These are phyloP conservation scores for Silene latifolia DNA, from an alignment of 148 eudicot species.

Conservation along the genomic window DNA sequence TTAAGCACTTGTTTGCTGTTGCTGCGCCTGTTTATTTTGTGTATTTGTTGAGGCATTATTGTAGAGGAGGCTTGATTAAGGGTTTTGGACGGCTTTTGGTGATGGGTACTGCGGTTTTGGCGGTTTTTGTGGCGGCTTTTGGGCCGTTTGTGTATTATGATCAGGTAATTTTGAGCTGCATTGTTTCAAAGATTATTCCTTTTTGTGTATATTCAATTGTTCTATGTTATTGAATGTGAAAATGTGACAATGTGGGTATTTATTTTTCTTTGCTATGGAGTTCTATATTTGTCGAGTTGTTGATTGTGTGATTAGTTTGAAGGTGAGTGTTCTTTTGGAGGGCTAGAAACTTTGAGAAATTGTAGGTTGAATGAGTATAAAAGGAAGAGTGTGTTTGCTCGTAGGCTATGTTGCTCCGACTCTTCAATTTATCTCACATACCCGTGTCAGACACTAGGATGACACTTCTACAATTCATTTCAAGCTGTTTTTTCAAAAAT, in stretches of 20 bases:
- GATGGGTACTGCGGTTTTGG: slow-evolving; percentile 59
- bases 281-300: too few relatives aligned
- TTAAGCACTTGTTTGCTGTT: slow-evolving; percentile 90
- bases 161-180: slow-evolving; percentile 46
- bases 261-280: too few relatives aligned
- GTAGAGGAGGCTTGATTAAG: slow-evolving; percentile 62
- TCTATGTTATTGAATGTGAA: slow-evolving; percentile 4
- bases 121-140: slow-evolving; percentile 72
- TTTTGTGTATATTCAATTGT: not conserved
- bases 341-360: not conserved
- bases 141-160: slow-evolving; percentile 82
- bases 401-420: too few relatives aligned
- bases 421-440: not conserved
- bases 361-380: not conserved
- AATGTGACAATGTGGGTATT: slow-evolving; percentile 12
- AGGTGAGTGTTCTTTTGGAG: too few relatives aligned
- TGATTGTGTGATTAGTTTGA: too few relatives aligned
- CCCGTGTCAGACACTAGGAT: too few relatives aligned
- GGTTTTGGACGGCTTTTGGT: slow-evolving; percentile 62
- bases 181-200: not conserved
- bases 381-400: not conserved
- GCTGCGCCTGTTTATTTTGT: slow-evolving; percentile 97
- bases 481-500: too few relatives aligned
- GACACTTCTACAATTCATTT: too few relatives aligned
- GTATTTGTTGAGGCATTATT: slow-evolving; percentile 83